These are phyloP conservation scores for Lasiosphaeria miniovina DNA, from an alignment of 495 filamentous ascomycete genomes.

Conservation along the genomic window DNA sequence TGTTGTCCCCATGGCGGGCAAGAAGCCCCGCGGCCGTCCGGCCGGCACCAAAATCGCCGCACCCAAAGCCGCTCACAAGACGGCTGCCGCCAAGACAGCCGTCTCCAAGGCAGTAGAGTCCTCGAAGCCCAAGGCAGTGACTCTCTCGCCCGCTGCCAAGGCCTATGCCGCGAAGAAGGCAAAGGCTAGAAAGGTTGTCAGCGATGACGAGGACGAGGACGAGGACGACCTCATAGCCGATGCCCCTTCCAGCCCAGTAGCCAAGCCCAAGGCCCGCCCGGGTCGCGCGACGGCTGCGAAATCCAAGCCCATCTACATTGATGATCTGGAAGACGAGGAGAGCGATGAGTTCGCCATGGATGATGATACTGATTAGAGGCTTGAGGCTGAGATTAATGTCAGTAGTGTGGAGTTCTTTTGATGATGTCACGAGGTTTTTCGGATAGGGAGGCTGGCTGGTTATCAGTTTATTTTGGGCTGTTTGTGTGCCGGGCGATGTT, in stretches of 20 bases:
- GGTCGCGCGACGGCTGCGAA: slow-evolving; percentile 46
- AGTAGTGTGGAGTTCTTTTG: too few relatives aligned
- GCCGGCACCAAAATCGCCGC: slow-evolving; percentile 45
- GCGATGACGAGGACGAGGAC: slow-evolving; percentile 47
- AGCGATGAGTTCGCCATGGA: slow-evolving; percentile 29
- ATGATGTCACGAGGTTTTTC: too few relatives aligned
- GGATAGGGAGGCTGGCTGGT: too few relatives aligned
- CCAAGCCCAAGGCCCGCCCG: slow-evolving; percentile 42
- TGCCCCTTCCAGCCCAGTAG: slow-evolving; percentile 40
- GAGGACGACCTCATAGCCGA: slow-evolving; percentile 36
- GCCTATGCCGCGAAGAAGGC: slow-evolving; percentile 72
- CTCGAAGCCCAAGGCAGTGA: slow-evolving; percentile 40
- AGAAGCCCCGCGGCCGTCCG: slow-evolving; percentile 52
- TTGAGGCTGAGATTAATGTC: too few relatives aligned
- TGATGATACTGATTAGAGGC: slow-evolving; percentile 12
- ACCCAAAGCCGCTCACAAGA: slow-evolving; percentile 35
- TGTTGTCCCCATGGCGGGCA: slow-evolving; percentile 40
- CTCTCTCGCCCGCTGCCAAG: slow-evolving; percentile 73
- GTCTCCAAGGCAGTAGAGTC: slow-evolving; percentile 13
- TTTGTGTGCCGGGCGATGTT: too few relatives aligned
- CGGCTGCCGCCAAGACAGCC: slow-evolving; percentile 15
- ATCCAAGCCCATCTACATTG: slow-evolving; percentile 38
- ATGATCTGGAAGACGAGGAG: slow-evolving; percentile 33
- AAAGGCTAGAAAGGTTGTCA: slow-evolving; percentile 48
- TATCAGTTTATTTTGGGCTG: too few relatives aligned